Evolutionary conservation across 2,329 filamentous ascomycete species (phyloP).

Genomic region (Coccinonectria pachysandricola): DNA sequence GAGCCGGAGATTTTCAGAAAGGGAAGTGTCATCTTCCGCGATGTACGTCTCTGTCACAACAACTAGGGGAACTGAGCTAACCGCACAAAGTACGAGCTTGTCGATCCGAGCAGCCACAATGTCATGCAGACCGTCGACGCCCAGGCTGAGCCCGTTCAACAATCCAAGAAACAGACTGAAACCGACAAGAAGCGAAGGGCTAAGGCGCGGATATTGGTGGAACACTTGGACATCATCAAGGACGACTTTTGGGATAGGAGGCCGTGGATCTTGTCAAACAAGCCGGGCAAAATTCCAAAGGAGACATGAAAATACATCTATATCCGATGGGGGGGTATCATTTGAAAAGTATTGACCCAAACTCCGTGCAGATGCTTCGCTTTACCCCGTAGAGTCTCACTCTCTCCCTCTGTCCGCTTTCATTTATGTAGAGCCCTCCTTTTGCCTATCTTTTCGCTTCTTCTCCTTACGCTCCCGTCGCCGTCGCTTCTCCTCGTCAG

Average conservation of each 20-base stretch:
- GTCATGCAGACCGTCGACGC: constrained; percentile 36
- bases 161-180: constrained; percentile 72
- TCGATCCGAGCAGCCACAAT: constrained; percentile 44
- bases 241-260: constrained; percentile 86
- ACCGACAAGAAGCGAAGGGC: constrained; percentile 70
- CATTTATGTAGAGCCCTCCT: constrained; percentile 11
- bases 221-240: constrained; percentile 89
- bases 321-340: constrained; percentile 24
- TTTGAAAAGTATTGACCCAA: constrained; percentile 15
- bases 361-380: constrained; percentile 18
- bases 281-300: constrained; percentile 60
- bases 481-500: constrained; percentile 36
- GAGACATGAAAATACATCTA: constrained; percentile 31
- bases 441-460: constrained; percentile 23
- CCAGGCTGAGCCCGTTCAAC: constrained; percentile 40
- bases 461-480: constrained; percentile 33
- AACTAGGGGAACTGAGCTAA: constrained; percentile 11
- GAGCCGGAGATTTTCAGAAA: constrained; percentile 89
- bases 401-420: constrained; percentile 3
- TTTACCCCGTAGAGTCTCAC: no score
- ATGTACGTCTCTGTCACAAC: constrained; percentile 39
- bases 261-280: constrained; percentile 74
- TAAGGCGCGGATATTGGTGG: constrained; percentile 71
- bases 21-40: constrained; percentile 79
- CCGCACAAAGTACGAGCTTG: constrained; percentile 53